Evolutionary conservation across 306 rosid species (phyloP).

Genomic region (Citrullus amarus): DNA sequence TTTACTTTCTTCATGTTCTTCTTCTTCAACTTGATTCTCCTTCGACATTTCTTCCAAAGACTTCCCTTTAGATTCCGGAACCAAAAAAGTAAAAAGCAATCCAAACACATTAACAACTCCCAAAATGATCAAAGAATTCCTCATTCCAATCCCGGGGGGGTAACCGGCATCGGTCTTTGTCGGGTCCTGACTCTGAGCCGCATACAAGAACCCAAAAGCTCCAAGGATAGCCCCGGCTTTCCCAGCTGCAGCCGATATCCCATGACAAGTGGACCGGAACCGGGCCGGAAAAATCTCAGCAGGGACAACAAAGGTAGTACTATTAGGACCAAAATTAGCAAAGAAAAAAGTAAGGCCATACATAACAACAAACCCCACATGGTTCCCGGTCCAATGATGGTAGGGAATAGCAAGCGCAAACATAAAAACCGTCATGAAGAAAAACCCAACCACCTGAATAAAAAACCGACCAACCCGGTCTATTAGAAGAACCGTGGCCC

Average conservation of each 20-base stretch:
- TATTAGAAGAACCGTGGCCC: conserved; percentile 50
- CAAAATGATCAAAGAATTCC: conserved; percentile 28
- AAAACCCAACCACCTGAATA: conserved; percentile 53
- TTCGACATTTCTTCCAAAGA: conserved; percentile 40
- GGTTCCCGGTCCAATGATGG: conserved; percentile 17
- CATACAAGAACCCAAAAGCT: conserved; percentile 45
- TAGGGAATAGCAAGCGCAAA: conserved; percentile 34
- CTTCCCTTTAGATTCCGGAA: conserved; percentile 36
- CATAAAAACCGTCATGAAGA: conserved; percentile 43
- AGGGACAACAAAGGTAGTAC: conserved; percentile 54
- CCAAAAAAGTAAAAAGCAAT: conserved; percentile 38
- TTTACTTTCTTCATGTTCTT: neutral
- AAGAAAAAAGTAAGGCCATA: conserved; percentile 55
- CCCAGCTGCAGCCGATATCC: neutral
- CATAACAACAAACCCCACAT: conserved; percentile 27
- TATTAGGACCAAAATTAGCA: conserved; percentile 73
- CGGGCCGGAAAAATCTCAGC: conserved; percentile 22
- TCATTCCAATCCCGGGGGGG: conserved; percentile 36
- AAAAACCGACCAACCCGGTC: conserved; percentile 38
- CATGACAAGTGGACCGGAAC: conserved; percentile 50
- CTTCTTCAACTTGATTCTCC: conserved; percentile 24
- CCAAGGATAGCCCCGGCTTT: conserved; percentile 26
- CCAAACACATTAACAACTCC: conserved; percentile 32
- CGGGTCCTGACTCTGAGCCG: conserved; percentile 25
- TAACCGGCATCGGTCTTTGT: conserved; percentile 28